Base-by-base conservation (phyloP, 139 green algal species). In the Chlamydomonas applanata region DNA sequence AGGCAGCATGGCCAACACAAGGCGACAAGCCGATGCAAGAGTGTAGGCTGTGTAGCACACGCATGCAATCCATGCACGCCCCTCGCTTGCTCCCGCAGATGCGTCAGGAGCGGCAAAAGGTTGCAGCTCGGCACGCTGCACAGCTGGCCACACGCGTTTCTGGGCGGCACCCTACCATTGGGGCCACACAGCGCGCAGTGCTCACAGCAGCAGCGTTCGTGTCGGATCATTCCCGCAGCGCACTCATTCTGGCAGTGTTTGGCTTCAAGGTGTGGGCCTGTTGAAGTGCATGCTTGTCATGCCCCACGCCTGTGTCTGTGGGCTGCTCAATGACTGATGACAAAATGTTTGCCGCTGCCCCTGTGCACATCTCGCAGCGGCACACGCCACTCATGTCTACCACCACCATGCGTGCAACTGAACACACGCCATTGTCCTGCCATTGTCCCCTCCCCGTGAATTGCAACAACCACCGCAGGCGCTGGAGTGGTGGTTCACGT, bases 401-500 rank as follows among this genome's bases (percentile, higher is more conserved):
- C 61, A 14, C 11, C 27, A 5, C 7, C 25, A n/a, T 30, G 7
- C n/a, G 11, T 22, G 44, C 61, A 30, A 27, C 11, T 69, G 61
- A 44, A 14, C 35, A 45, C 34, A 71, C 5, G 34, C 33, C 25
- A 45, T 62, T 22, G n/a, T 9, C 29, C 24, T 22, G 13, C 16
- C 14, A 13, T 56, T 49, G 40, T 49, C 11, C 11, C 7, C 7
- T 49, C 7, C 40, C 40, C 11, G 40, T 11, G 7, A 49, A 49
- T 7, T 49, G 40, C 40, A 49, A 7, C 40, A 7, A 19, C 40
- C 33, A 14, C 27, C 20, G 9, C 72, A 86, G 80, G 80, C 76
- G 0, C 75, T 97, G 22, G 94, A 98, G 85, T 98, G 94, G 94
- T 98, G 94, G 94, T 98, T 94, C 76, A 90, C 81, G 2, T 91